phyloP scores from a whole-genome alignment of 805 yeast genomes.

The Jamesozyma piceae region DNA sequence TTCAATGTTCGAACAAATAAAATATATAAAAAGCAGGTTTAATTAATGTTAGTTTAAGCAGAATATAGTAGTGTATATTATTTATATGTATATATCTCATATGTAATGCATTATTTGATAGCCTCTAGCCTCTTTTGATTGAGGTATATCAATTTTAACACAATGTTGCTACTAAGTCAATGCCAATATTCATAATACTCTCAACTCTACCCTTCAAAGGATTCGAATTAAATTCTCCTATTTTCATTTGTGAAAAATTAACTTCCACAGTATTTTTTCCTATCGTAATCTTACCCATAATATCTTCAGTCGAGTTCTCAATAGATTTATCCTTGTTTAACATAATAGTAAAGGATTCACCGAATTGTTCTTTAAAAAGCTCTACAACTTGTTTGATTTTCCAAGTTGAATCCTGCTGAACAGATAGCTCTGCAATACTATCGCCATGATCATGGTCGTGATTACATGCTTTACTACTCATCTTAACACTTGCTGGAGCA shows the following conservation, averaged over 20 bases:
- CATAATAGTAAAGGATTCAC: constrained; percentile 48
- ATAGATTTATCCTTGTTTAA: constrained; percentile 12
- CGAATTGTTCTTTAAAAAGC: constrained; percentile 77
- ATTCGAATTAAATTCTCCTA: constrained; percentile 57
- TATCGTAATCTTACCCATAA: constrained; percentile 52
- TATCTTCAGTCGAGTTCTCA: constrained; percentile 28
- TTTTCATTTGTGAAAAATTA: constrained; percentile 53
- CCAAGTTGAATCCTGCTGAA: constrained; percentile 17
- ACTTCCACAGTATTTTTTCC: constrained; percentile 70
- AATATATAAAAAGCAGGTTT: no score
- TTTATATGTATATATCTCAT: no score
- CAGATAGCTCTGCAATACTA: constrained; percentile 9
- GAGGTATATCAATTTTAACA: constrained; percentile 35
- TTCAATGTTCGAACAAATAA: no score
- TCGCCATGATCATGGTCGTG: constrained; percentile 33
- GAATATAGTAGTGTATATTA: no score
- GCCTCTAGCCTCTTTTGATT: no score
- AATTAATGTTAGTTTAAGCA: no score
- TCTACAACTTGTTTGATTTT: constrained; percentile 48
- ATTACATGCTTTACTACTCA: constrained; percentile 53
- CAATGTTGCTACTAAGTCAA: constrained; percentile 76
- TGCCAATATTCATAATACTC: constrained; percentile 68
- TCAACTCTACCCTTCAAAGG: constrained; percentile 76
- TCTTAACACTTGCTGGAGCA: constrained; percentile 87
- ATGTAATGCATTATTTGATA: no score